phyloP scores from a whole-genome alignment of 169 alveolate genomes.

The Amoebophrya sp. region DNA sequence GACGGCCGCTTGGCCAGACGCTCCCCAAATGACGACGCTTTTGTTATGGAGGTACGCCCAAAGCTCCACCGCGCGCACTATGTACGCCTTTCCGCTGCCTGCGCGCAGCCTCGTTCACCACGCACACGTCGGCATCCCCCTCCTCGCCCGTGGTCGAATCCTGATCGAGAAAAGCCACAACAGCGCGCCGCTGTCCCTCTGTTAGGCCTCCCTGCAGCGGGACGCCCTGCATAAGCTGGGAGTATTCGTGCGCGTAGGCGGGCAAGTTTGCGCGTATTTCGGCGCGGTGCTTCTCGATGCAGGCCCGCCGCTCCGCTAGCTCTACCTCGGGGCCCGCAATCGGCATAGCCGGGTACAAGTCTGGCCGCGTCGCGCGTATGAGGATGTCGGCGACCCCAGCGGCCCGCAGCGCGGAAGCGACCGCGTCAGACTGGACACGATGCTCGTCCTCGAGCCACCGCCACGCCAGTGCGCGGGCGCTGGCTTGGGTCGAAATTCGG shows the following conservation, averaged over 20 bases:
- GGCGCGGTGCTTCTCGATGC: not conserved
- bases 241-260: too few relatives aligned
- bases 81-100: not conserved
- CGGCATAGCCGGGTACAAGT: too few relatives aligned
- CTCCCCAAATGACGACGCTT: not conserved
- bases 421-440: too few relatives aligned
- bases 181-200: not conserved
- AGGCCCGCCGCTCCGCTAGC: not conserved
- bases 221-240: too few relatives aligned
- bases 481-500: not conserved
- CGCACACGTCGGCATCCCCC: not conserved
- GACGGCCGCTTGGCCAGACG: not conserved
- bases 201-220: not conserved
- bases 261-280: too few relatives aligned
- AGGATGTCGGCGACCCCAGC: too few relatives aligned
- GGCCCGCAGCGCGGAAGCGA: too few relatives aligned
- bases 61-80: not conserved
- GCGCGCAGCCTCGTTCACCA: not conserved
- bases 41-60: not conserved
- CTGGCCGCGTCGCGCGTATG: too few relatives aligned
- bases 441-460: not conserved
- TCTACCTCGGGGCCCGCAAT: too few relatives aligned
- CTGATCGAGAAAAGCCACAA: not conserved
- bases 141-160: too few relatives aligned
- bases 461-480: not conserved